Evolutionary conservation across 1,284 basidiomycete genomes (phyloP), one percentile per base, ranked within the genome.

Genomic region (Hymenochaete sp.): DNA sequence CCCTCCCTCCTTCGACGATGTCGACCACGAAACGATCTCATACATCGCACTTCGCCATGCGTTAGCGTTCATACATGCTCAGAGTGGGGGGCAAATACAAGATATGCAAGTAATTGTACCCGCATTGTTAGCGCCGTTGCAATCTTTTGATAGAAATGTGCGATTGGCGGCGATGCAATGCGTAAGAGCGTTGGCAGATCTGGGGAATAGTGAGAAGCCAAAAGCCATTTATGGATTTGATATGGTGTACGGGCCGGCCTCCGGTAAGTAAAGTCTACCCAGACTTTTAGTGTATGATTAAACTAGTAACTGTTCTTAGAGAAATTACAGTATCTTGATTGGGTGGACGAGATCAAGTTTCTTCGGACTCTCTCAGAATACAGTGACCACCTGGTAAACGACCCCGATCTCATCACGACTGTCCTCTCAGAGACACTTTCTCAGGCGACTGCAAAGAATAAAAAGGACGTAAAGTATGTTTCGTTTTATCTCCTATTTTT

Each of bases 31-130:
- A 41, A 41, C 22, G 59, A 59, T 6, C 56, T 62, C 47, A 59
- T 71, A 61, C 42, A 66, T 71, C 4, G 73, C 80, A 0, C 60
- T 86, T 9, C 62, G 69, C 1, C 85, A 91, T 52, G 73, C 79
- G 9, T 70, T 76, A 2, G 87, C 93, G 0, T 85, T 96, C 52
- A 65, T 87, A 21, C 80, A 91, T 55, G 86, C 89, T 0, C 73
- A 82, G 52, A 57, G 76, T 13, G 57, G 65, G 27, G 77, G 77
- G 13, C 73, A 71, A 21, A 58, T 81, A 0, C 14, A 8, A 8
- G 79, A 98, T 61, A 95, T 93, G 68, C 95, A 98, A 65, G 82
- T 82, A 0, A 68, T 93, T 10, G 57, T 98, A 1, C 93, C 93
- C 0, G 70, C 81, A 0, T 57, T 96, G 9, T 64, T 97, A 1